Conservation (phyloP, 2,329 filamentous ascomycete species). For the Aspergillus brunneoviolaceus region DNA sequence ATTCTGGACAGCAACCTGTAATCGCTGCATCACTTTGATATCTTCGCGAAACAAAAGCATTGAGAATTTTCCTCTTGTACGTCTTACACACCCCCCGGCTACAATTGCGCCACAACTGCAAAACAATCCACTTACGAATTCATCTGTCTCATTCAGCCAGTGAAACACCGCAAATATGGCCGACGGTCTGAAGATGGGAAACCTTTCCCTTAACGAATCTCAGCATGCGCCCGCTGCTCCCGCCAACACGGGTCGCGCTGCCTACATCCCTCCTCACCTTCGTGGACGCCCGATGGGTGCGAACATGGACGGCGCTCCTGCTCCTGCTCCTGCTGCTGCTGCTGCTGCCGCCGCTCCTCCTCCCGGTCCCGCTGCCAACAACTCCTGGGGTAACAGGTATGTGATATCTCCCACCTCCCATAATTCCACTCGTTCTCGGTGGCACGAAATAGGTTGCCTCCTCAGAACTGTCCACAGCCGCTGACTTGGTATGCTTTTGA, state of each 20-base stretch:
- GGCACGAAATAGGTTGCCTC: not conserved
- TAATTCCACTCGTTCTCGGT: not conserved
- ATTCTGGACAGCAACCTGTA: not conserved
- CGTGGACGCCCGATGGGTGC: slow-evolving; percentile 43
- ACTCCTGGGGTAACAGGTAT: slow-evolving; percentile 39
- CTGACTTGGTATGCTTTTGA: slow-evolving; percentile 6
- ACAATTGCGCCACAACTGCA: slow-evolving; percentile 1
- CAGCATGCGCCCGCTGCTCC: slow-evolving; percentile 55
- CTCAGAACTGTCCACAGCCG: not conserved
- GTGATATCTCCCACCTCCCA: slow-evolving; percentile 15
- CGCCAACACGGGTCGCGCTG: slow-evolving; percentile 55
- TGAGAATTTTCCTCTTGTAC: slow-evolving; percentile 10
- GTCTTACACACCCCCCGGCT: not conserved
- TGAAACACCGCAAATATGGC: slow-evolving; percentile 36
- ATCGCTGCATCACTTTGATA: slow-evolving; percentile 7
- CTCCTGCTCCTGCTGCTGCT: slow-evolving; percentile 20
- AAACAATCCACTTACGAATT: slow-evolving; percentile 9
- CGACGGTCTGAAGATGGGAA: slow-evolving; percentile 43
- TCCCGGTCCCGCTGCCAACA: slow-evolving; percentile 28
- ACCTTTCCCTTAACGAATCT: slow-evolving; percentile 57
- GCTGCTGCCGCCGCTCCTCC: slow-evolving; percentile 19
- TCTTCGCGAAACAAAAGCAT: slow-evolving; percentile 6
- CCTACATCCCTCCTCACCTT: slow-evolving; percentile 67
- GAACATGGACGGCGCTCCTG: slow-evolving; percentile 40
- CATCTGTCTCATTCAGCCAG: slow-evolving; percentile 6